A percentile compares a stretch with the other conserved stretches of the same genome.
phyloP scores from a whole-genome alignment of 1,139 yeast genomes.

The Ogataea hybrid region DNA sequence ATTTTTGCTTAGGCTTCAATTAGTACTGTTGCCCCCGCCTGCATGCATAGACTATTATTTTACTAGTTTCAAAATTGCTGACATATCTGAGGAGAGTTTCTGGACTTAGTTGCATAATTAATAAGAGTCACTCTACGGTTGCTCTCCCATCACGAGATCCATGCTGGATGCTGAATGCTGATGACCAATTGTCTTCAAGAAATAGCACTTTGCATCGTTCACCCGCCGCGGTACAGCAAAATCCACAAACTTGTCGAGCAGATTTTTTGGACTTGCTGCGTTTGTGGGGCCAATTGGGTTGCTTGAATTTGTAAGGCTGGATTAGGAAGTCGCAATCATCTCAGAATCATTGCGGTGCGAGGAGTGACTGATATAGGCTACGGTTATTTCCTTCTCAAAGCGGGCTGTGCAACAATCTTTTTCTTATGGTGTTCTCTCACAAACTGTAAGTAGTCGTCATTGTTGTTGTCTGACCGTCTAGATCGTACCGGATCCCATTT shows the following conservation, averaged over 20 bases:
- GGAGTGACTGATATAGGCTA: not conserved
- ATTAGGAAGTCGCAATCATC: slow-evolving; percentile 1
- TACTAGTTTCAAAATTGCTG: not conserved
- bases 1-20: not conserved
- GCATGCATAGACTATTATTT: slow-evolving; percentile 1
- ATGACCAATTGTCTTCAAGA: not conserved
- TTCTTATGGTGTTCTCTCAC: not conserved
- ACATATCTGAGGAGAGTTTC: slow-evolving; percentile 1
- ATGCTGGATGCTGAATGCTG: too few relatives aligned
- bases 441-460: slow-evolving; percentile 1
- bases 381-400: not conserved
- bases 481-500: slow-evolving; percentile 51
- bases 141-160: not conserved
- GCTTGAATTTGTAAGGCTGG: slow-evolving; percentile 4
- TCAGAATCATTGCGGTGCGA: not conserved
- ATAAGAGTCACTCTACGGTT: not conserved
- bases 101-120: not conserved
- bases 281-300: slow-evolving; percentile 4
- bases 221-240: slow-evolving; percentile 2
- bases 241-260: not conserved
- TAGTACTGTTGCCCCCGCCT: not conserved
- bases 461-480: not conserved
- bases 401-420: slow-evolving; percentile 6
- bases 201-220: not conserved
- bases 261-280: not conserved